Evolutionary conservation across 768 basidiomycete species (phyloP), one percentile per base, ranked within the genome.

Genomic region (Suillus luteus): DNA sequence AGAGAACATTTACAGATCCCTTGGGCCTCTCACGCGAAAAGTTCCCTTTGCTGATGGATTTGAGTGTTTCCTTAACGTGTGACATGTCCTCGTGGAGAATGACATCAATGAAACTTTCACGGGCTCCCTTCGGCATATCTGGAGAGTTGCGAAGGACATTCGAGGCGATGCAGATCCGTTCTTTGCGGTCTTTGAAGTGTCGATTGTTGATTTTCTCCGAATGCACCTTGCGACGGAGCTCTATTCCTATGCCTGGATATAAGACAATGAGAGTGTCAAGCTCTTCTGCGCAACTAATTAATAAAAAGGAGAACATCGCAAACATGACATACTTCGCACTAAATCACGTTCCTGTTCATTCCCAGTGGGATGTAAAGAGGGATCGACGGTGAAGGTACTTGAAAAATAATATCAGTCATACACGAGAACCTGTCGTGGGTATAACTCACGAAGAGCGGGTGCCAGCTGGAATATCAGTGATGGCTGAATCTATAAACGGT

Each of bases 181-280:
- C 48, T 58, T 76, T 75, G 12, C 52, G 6, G 4, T 0, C 0
- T 38, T 17, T 62, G 60, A 68, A 72, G 0, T 65, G 65, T 1
- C 1, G 11, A 15, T 59, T 12, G 4, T 22, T 1, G 6, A 75
- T 73, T 1, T n/a, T 40, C 5, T 0, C 35, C 67, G 48, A 1
- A 51, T 43, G 35, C 1, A 66, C n/a, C 1, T 65, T 62, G 1
- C 40, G 52, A 2, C 10, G 7, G 0, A 65, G 59, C 9, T 55
- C 35, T 0, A 68, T 43, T 0, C 1, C 48, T 11, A 69, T 70
- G 24, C 35, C 67, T 0, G 75, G 73, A 62, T 68, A 67, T 3
- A 52, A 38, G 8, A 7, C 2, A 1, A 69, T 12, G n/a, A 67
- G 2, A 5, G 58, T 5, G 0, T 55, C 57, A 31, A 75, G 63